A percentile compares a stretch with the other conserved stretches of the same genome.
These are phyloP conservation scores for Brettanomyces nanus DNA, from an alignment of 805 yeast genomes.

Conservation along the genomic window DNA sequence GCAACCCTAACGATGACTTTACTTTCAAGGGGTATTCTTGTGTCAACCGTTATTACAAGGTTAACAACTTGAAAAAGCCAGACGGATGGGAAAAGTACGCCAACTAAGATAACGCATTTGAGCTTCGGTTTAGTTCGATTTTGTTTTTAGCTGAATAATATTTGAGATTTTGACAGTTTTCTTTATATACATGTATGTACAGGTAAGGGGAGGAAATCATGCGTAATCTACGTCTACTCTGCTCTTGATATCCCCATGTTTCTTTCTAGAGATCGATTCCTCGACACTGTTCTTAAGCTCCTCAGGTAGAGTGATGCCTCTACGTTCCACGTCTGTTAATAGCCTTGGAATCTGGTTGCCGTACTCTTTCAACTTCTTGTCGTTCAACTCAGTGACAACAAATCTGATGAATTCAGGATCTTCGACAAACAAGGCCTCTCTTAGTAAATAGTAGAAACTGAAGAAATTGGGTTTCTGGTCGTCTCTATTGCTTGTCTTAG, in stretches of 20 bases:
- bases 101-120: slow-evolving; percentile 6
- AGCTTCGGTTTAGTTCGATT: too few relatives aligned
- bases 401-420: slow-evolving; percentile 27
- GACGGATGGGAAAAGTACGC: slow-evolving; percentile 60
- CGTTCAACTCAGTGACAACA: slow-evolving; percentile 32
- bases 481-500: slow-evolving; percentile 10
- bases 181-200: too few relatives aligned
- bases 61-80: slow-evolving; percentile 51
- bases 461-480: slow-evolving; percentile 35
- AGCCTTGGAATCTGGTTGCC: slow-evolving; percentile 35
- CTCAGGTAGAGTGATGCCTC: slow-evolving; percentile 17
- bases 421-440: slow-evolving; percentile 27
- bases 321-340: slow-evolving; percentile 16
- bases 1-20: slow-evolving; percentile 66
- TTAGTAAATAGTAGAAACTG: slow-evolving; percentile 41
- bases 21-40: slow-evolving; percentile 73
- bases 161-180: too few relatives aligned
- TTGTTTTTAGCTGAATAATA: too few relatives aligned
- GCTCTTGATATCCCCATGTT: neutral
- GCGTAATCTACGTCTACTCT: neutral
- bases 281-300: slow-evolving; percentile 4
- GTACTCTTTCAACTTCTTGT: slow-evolving; percentile 21
- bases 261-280: neutral
- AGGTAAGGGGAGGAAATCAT: too few relatives aligned
- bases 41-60: slow-evolving; percentile 52